phyloP scores from a whole-genome alignment of 345 rosid species.

The Geranium rotundifolium region DNA sequence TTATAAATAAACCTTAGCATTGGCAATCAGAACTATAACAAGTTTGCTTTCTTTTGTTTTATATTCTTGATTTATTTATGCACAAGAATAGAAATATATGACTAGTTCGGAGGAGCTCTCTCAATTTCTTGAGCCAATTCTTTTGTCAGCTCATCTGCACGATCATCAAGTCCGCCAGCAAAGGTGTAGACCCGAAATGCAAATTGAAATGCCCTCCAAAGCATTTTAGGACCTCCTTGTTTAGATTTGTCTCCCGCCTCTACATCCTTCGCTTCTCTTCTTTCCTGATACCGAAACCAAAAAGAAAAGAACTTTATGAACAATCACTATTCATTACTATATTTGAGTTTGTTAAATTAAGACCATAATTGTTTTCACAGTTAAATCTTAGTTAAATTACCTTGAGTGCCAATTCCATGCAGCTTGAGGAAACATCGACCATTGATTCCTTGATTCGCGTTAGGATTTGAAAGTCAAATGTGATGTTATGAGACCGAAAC shows the following conservation, averaged over 20 bases:
- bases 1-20: too few relatives aligned
- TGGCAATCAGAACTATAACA: too few relatives aligned
- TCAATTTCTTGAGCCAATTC: slow-evolving; percentile 79
- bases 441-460: slow-evolving; percentile 60
- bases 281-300: slow-evolving; percentile 35
- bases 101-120: slow-evolving; percentile 36
- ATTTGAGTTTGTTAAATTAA: neutral
- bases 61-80: too few relatives aligned
- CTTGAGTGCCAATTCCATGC: slow-evolving; percentile 78
- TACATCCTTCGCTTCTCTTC: slow-evolving; percentile 36
- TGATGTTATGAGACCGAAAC: slow-evolving; percentile 53
- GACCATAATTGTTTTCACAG: too few relatives aligned
- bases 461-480: slow-evolving; percentile 60
- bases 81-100: neutral
- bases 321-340: neutral
- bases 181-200: slow-evolving; percentile 73
- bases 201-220: slow-evolving; percentile 86
- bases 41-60: too few relatives aligned
- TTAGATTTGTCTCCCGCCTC: slow-evolving; percentile 19
- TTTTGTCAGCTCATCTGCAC: slow-evolving; percentile 60
- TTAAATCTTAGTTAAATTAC: slow-evolving; percentile 18
- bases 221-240: slow-evolving; percentile 31
- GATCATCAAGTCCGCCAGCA: slow-evolving; percentile 83
- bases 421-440: slow-evolving; percentile 81
- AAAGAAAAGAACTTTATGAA: neutral